phyloP scores from a whole-genome alignment of 169 alveolate species.

The Cryptosporidium viatorum region DNA sequence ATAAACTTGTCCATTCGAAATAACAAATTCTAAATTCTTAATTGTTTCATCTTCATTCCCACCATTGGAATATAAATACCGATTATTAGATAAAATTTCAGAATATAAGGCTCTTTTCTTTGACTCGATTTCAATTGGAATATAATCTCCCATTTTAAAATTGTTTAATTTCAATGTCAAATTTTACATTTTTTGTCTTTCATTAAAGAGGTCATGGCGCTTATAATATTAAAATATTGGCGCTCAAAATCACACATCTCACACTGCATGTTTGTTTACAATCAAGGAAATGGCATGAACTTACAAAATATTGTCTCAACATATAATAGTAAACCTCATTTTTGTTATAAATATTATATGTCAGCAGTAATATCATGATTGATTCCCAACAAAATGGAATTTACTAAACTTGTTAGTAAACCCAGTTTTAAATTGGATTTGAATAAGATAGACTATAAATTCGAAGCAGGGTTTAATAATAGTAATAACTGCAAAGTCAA shows the following conservation, averaged over 20 bases:
- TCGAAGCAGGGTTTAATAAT: not conserved
- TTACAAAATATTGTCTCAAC: not conserved
- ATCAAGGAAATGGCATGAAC: not conserved
- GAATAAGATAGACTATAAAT: slow-evolving; percentile 6
- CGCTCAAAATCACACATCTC: slow-evolving; percentile 71
- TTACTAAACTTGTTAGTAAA: slow-evolving; percentile 38
- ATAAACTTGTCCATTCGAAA: not conserved
- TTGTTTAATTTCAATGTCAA: slow-evolving; percentile 18
- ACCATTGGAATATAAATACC: slow-evolving; percentile 17
- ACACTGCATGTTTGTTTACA: slow-evolving; percentile 52
- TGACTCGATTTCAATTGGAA: slow-evolving; percentile 52
- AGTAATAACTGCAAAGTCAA: not conserved
- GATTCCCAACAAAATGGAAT: slow-evolving; percentile 2
- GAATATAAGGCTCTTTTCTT: not conserved
- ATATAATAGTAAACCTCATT: not conserved
- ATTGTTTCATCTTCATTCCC: slow-evolving; percentile 52
- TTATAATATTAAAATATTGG: not conserved
- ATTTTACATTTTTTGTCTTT: slow-evolving; percentile 23
- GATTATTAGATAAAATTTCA: not conserved
- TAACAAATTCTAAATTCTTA: slow-evolving; percentile 23
- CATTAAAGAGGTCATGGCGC: slow-evolving; percentile 17
- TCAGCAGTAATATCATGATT: not conserved
- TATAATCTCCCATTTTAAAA: slow-evolving; percentile 64
- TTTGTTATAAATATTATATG: not conserved
- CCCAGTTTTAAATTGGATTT: slow-evolving; percentile 53